Conservation (phyloP, 75 land plant genomes). For the Sequoiadendron giganteum region DNA sequence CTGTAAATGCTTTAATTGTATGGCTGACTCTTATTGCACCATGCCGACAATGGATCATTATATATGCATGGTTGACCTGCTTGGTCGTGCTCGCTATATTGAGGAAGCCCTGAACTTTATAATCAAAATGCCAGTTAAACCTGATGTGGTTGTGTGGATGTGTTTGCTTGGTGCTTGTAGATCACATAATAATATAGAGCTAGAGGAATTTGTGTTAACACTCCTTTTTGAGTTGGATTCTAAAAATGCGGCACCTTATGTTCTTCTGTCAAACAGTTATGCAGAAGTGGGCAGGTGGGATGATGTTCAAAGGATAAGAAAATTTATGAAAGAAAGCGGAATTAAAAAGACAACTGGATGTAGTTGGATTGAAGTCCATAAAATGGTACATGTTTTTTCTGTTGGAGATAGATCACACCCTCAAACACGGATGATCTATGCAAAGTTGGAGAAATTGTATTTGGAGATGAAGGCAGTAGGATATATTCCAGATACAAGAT, state of each 20-base stretch:
- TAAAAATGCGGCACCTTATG: not conserved
- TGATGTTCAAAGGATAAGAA: not conserved
- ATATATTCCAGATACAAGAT: conserved; percentile 12
- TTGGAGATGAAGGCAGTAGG: conserved; percentile 12
- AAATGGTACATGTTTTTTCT: conserved; percentile 14
- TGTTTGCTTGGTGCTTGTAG: conserved; percentile 10
- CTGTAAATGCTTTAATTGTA: not conserved
- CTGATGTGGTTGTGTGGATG: conserved; percentile 6
- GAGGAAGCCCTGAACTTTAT: conserved; percentile 14
- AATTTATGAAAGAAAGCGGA: not conserved
- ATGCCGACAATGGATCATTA: not conserved
- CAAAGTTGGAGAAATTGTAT: conserved; percentile 13
- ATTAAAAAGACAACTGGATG: not conserved
- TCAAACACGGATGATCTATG: conserved; percentile 11
- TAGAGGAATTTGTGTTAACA: not conserved
- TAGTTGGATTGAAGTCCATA: not conserved
- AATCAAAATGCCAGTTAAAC: conserved; percentile 13
- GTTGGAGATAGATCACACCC: conserved; percentile 18
- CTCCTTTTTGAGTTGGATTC: not conserved
- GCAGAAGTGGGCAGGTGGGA: not conserved
- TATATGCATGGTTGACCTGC: conserved; percentile 8
- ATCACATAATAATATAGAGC: not conserved
- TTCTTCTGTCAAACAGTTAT: conserved; percentile 1
- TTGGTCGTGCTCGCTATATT: conserved; percentile 15
- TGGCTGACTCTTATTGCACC: not conserved